Base-by-base conservation (phyloP, 345 rosid genomes). In the Eucalyptus curtisii region DNA sequence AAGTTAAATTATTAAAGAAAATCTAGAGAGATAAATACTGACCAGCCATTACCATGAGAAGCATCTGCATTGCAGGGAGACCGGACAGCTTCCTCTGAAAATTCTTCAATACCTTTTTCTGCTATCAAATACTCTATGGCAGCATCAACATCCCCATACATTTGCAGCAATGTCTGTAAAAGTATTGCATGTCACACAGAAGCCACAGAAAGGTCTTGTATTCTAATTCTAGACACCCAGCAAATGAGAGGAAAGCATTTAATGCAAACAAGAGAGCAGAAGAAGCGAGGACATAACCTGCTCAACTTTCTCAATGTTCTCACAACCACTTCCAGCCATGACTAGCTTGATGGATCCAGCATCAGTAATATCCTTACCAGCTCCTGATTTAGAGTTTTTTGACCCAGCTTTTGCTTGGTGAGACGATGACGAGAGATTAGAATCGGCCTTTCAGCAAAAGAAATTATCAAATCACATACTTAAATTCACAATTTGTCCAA, bases 121-220 rank as follows among this genome's bases (percentile, higher is more conserved):
- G 99, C 98, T 89, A 95, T 47, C 89, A 97, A 91, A 89, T 94
- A 96, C 91, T 97, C 99, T 88, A 96, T 93, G 17, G 98, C 98
- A 88, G 97, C 96, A 92, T 95, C 97, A 85, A 94, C 95, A 92
- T 96, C 97, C 82, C 97, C 98, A 76, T 92, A 93, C 86, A 96
- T 98, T 93, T 94, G 95, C 88, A 92, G 88, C 88, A 97, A 92
- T 91, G 94, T 95, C 99, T 97, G 90, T 82, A 86, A 91, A 44
- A 66, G 88, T 64, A 80, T 50, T 87, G 44, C 31, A 49, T 79
- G 86, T 71, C 90, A 90, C 45, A 20, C 79, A 24, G 49, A 53
- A 49, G 52, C 68, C 76, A 52, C 33, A 86, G 61, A 84, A 81
- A 79, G 16, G 47, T 40, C 82, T 50, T 20, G 25, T 12, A 47